These are phyloP conservation scores for Thermoascus crustaceus DNA, from an alignment of 2,329 filamentous ascomycete species.

Conservation along the genomic window DNA sequence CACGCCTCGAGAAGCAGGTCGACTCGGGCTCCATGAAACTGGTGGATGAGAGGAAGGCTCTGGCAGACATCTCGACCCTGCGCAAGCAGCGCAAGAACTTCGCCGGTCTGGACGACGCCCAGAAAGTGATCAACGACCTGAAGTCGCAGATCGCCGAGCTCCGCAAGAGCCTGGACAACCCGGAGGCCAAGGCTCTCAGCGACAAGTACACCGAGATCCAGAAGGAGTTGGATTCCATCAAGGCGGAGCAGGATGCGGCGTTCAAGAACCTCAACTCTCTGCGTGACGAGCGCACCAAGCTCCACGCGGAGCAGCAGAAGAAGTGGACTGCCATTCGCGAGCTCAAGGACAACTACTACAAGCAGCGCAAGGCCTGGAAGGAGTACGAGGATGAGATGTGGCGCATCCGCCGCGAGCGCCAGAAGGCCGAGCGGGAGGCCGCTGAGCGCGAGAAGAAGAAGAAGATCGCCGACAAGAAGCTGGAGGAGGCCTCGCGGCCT, in stretches of 20 bases:
- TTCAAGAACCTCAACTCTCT: conserved; percentile 82
- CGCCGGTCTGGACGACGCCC: conserved; percentile 68
- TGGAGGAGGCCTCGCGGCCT: conserved; percentile 53
- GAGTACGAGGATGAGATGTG: conserved; percentile 78
- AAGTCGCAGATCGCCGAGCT: conserved; percentile 82
- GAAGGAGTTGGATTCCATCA: conserved; percentile 80
- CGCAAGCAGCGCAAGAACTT: conserved; percentile 91
- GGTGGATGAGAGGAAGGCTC: conserved; percentile 93
- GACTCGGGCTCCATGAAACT: conserved; percentile 87
- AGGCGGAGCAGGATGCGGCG: conserved; percentile 81
- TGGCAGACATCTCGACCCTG: conserved; percentile 71
- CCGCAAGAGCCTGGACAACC: conserved; percentile 82
- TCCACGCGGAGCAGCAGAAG: conserved; percentile 77
- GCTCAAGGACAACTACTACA: conserved; percentile 83
- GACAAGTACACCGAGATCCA: conserved; percentile 81
- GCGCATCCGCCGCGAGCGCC: conserved; percentile 66
- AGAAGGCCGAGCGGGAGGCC: conserved; percentile 65
- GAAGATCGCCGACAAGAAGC: conserved; percentile 47
- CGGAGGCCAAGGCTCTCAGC: conserved; percentile 78
- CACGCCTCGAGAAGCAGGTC: conserved; percentile 72
- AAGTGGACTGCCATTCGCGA: conserved; percentile 76
- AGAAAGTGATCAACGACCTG: conserved; percentile 83
- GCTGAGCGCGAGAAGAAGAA: conserved; percentile 42
- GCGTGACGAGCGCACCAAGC: conserved; percentile 75
- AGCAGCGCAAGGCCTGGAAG: conserved; percentile 70